Percentiles rank a stretch among this genome's conserved stretches.
phyloP scores from a whole-genome alignment of 2,329 filamentous ascomycete species.

The Xylariales sp. region DNA sequence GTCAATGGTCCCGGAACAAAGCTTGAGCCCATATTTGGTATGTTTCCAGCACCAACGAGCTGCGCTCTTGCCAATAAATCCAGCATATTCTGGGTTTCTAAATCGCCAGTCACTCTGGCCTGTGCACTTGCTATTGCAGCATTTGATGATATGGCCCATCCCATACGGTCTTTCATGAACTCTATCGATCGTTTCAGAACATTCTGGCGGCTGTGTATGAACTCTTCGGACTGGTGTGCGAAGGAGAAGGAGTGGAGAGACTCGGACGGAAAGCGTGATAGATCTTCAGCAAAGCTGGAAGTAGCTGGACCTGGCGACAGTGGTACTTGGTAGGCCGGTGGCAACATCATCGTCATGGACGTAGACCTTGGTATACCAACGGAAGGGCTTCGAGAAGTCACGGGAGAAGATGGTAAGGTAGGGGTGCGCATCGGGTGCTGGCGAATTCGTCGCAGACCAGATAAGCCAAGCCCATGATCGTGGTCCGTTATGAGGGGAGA shows the following conservation, averaged over 20 bases:
- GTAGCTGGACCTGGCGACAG: conserved; percentile 62
- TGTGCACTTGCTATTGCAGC: conserved; percentile 78
- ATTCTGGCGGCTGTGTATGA: conserved; percentile 86
- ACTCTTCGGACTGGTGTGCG: conserved; percentile 89
- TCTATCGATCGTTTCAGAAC: conserved; percentile 90
- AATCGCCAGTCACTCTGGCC: conserved; percentile 74
- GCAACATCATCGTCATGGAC: conserved; percentile 65
- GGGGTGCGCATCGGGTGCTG: conserved; percentile 68
- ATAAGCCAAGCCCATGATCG: conserved; percentile 80
- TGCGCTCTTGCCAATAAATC: conserved; percentile 81
- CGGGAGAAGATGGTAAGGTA: conserved; percentile 59
- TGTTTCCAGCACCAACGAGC: conserved; percentile 64
- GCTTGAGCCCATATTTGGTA: conserved; percentile 43
- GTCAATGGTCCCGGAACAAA: conserved; percentile 62
- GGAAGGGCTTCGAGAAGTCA: conserved; percentile 58
- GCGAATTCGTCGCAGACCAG: conserved; percentile 87
- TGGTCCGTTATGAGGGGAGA: conserved; percentile 79
- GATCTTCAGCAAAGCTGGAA: conserved; percentile 78
- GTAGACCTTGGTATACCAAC: conserved; percentile 59
- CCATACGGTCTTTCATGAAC: conserved; percentile 90
- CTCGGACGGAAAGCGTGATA: conserved; percentile 88
- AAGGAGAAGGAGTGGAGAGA: conserved; percentile 98
- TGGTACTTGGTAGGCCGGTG: conserved; percentile 49
- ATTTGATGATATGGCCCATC: conserved; percentile 67
- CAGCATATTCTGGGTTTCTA: conserved; percentile 85